Evolutionary conservation across 1,284 basidiomycete genomes (phyloP).

Genomic region (Baeospora myosura): DNA sequence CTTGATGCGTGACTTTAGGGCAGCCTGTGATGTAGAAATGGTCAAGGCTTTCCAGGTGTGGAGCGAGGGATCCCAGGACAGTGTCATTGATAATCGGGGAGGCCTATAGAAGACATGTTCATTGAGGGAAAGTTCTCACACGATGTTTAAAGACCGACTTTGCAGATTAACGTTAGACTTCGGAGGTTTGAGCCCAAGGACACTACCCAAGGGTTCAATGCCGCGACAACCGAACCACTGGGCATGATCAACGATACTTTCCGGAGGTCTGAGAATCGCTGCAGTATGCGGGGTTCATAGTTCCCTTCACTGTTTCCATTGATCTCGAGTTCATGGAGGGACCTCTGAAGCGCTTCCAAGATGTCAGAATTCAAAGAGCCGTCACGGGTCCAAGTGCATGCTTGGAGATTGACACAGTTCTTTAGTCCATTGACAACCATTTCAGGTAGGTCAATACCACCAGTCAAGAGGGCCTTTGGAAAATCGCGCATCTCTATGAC

Average conservation of each 20-base stretch:
- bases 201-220: conserved; percentile 45
- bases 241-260: conserved; percentile 69
- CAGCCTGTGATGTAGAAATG: conserved; percentile 58
- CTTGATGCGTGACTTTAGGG: conserved; percentile 55
- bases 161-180: conserved; percentile 59
- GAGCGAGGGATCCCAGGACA: conserved; percentile 40
- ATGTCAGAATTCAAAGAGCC: conserved; percentile 56
- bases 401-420: conserved; percentile 52
- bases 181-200: conserved; percentile 36
- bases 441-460: conserved; percentile 7
- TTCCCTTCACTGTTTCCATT: conserved; percentile 54
- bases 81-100: conserved; percentile 51
- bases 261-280: conserved; percentile 38
- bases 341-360: conserved; percentile 38
- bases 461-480: conserved; percentile 41
- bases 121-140: background rate
- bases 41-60: conserved; percentile 40
- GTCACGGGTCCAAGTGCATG: conserved; percentile 71
- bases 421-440: conserved; percentile 41
- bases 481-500: conserved; percentile 57
- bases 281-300: conserved; percentile 45
- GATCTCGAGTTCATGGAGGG: conserved; percentile 53
- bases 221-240: conserved; percentile 40
- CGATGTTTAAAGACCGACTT: conserved; percentile 30
- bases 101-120: conserved; percentile 27